These are phyloP conservation scores for Eragrostis tef DNA, from an alignment of 202 grass and related monocot genomes.

Conservation along the genomic window DNA sequence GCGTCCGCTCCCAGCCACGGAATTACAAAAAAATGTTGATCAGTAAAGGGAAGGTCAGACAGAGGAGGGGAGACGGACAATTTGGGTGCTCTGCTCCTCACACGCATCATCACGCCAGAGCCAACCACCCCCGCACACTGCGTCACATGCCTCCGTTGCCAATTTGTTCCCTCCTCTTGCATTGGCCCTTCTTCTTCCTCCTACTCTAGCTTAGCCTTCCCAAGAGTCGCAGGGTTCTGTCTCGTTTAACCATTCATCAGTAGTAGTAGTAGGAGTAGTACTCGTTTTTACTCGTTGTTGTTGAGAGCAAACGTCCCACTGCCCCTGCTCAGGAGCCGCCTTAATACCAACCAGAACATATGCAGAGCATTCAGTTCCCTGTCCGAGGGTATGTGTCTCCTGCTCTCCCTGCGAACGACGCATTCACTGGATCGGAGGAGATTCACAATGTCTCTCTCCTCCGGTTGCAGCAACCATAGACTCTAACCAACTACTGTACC, in stretches of 20 bases:
- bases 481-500: neutral
- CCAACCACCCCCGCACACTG: neutral
- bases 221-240: neutral
- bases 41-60: neutral
- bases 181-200: slow-evolving; percentile 2
- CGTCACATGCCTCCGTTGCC: slow-evolving; percentile 43
- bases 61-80: slow-evolving; percentile 23
- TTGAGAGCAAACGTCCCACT: slow-evolving; percentile 5
- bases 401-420: slow-evolving; percentile 7
- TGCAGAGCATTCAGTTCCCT: slow-evolving; percentile 43
- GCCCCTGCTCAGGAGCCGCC: slow-evolving; percentile 12
- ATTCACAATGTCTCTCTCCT: neutral
- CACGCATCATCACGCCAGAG: slow-evolving; percentile 39
- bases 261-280: neutral
- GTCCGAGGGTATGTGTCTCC: neutral
- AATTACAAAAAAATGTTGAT: neutral
- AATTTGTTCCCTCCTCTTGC: neutral
- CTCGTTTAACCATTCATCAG: neutral
- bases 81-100: slow-evolving; percentile 46
- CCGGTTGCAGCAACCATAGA: neutral
- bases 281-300: neutral
- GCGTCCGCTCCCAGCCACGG: slow-evolving; percentile 21
- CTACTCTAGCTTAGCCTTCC: neutral
- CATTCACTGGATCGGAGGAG: slow-evolving; percentile 17
- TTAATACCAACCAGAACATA: slow-evolving; percentile 18